Evolutionary conservation across 495 filamentous ascomycete genomes (phyloP).

Genomic region (Talaromyces trachyspermus): DNA sequence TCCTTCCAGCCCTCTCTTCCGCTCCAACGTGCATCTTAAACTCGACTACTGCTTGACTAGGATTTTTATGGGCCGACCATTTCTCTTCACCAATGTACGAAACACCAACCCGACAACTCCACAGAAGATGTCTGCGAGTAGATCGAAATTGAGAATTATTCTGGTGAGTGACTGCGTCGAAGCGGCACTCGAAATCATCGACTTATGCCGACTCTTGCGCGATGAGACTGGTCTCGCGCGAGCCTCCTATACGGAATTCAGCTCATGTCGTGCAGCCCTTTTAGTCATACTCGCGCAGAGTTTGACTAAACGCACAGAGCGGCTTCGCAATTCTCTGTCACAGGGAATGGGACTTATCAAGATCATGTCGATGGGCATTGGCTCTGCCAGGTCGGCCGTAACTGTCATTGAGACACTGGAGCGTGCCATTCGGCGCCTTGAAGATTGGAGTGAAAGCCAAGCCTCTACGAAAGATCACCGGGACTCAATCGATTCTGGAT

Average conservation of each 20-base stretch:
- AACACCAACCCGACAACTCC: slow-evolving; percentile 20
- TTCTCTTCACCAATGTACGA: slow-evolving; percentile 40
- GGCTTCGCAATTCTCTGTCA: slow-evolving; percentile 36
- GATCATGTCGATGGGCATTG: slow-evolving; percentile 45
- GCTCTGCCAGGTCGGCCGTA: slow-evolving; percentile 42
- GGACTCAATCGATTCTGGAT: slow-evolving; percentile 33
- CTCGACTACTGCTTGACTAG: slow-evolving; percentile 42
- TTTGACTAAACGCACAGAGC: slow-evolving; percentile 40
- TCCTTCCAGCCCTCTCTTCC: slow-evolving; percentile 31
- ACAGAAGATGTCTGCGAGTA: slow-evolving; percentile 25
- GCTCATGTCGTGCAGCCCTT: slow-evolving; percentile 43
- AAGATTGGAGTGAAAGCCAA: slow-evolving; percentile 34
- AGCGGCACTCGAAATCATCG: slow-evolving; percentile 42
- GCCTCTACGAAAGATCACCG: slow-evolving; percentile 18
- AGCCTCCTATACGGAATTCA: slow-evolving; percentile 46
- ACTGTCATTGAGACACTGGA: slow-evolving; percentile 47
- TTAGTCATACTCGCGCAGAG: slow-evolving; percentile 43
- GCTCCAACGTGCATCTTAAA: slow-evolving; percentile 43
- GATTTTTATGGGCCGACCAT: slow-evolving; percentile 43
- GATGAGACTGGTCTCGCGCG: slow-evolving; percentile 43
- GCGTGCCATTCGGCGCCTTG: slow-evolving; percentile 38
- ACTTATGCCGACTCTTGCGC: slow-evolving; percentile 39
- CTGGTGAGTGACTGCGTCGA: slow-evolving; percentile 43
- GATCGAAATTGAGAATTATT: slow-evolving; percentile 33
- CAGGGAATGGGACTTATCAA: slow-evolving; percentile 44